Base-by-base conservation (phyloP, 352 stramenopile genomes). In the Phytophthora citricola region DNA sequence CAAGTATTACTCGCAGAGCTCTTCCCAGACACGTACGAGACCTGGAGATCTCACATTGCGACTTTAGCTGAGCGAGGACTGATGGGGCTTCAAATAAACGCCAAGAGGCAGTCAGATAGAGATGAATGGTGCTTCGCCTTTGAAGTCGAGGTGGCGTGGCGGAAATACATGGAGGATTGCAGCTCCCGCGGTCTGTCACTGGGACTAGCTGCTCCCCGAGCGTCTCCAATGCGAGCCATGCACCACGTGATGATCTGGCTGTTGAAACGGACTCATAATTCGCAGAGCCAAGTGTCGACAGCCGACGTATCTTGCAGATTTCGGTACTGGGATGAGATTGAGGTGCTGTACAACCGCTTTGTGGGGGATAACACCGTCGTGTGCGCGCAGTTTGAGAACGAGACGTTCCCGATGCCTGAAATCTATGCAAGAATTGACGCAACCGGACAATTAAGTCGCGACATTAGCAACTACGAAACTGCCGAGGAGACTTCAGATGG, bases 161-260 rank as follows among this genome's bases (percentile, higher is more conserved):
- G 39, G 2, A 51, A 48, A 5, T 86, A 81, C 58, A 56, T 65
- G 62, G 20, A 45, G 24, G 41, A 26, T 5, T 76, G 52, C 15
- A 39, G 40, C 12, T 58, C 55, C 4, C 31, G 36, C 20, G 44
- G 56, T 0, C n/a, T 59, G 14, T 9, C 40, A 6, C 64, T 61
- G 5, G 26, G 70, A 11, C 34, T 43, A 1, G 51, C 69, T 17
- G 15, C 46, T 17, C 71, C 68, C 6, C 53, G 41, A 31, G 34
- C 43, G 5, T 58, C 20, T n/a, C 59, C 51, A 2, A 70, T 60
- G 39, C 45, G 45, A 0, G 47, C 58, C 10, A 80, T 89, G 75
- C 73, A 82, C 9, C 56, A 75, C 8, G 51, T 88, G 47, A 91
- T 91, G 83, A 47, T 82, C 32, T 91, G 83, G 83, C n/a, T 85